Evolutionary conservation across 352 stramenopile species (phyloP).

Genomic region (Phytophthora cajani): DNA sequence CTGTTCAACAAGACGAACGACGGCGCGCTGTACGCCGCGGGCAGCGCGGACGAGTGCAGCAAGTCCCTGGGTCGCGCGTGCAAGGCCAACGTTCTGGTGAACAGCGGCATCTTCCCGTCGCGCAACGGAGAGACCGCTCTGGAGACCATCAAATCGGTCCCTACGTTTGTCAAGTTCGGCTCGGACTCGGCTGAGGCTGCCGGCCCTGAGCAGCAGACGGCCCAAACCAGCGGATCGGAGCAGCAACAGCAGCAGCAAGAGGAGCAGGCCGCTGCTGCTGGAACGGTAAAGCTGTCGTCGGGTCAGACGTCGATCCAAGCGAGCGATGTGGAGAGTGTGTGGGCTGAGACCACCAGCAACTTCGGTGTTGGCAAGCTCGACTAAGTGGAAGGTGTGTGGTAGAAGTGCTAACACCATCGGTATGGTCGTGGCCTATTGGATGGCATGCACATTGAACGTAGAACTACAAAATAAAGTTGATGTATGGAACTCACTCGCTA

Average conservation of each 20-base stretch:
- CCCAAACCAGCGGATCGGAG: constrained; percentile 6
- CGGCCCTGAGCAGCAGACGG: constrained; percentile 1
- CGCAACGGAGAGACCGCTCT: constrained; percentile 29
- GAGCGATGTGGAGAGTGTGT: constrained; percentile 10
- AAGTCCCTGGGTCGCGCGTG: constrained; percentile 28
- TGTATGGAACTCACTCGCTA: too few relatives aligned
- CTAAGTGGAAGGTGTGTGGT: constrained; percentile 1
- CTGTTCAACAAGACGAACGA: constrained; percentile 28
- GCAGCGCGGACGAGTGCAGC: constrained; percentile 20
- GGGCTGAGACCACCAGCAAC: constrained; percentile 11
- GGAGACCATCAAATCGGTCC: constrained; percentile 19
- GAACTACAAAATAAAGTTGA: too few relatives aligned
- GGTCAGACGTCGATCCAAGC: constrained; percentile 1
- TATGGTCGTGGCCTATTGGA: too few relatives aligned
- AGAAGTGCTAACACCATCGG: not conserved
- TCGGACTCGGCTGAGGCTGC: not conserved
- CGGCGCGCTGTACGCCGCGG: constrained; percentile 21
- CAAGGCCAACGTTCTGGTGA: constrained; percentile 23
- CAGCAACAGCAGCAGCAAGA: not conserved
- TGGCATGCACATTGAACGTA: too few relatives aligned
- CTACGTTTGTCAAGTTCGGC: constrained; percentile 6
- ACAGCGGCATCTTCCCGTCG: constrained; percentile 25
- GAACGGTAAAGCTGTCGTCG: not conserved
- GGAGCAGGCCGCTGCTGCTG: constrained; percentile 4
- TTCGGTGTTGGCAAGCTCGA: constrained; percentile 21